These are phyloP conservation scores for Petasospora fabianii DNA, from an alignment of 1,139 yeast species.

Conservation along the genomic window DNA sequence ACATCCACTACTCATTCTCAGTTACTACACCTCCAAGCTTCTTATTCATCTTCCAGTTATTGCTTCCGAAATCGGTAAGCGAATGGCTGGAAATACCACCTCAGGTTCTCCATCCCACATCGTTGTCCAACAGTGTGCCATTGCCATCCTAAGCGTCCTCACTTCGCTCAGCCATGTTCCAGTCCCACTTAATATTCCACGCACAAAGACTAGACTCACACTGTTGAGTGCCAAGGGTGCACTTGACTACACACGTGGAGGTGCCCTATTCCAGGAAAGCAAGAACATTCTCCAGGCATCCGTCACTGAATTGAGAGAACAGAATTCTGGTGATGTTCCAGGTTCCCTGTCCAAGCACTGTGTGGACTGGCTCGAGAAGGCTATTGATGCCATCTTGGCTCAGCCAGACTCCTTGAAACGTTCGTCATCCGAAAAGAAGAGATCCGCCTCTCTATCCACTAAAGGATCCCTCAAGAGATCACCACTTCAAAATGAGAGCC, in stretches of 20 bases:
- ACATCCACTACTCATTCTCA: slow-evolving; percentile 56
- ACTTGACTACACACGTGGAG: slow-evolving; percentile 79
- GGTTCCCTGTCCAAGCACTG: slow-evolving; percentile 60
- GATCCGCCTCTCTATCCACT: slow-evolving; percentile 8
- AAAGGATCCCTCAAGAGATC: slow-evolving; percentile 14
- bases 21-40: slow-evolving; percentile 77
- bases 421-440: slow-evolving; percentile 12
- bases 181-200: slow-evolving; percentile 65
- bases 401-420: slow-evolving; percentile 24
- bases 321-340: slow-evolving; percentile 50
- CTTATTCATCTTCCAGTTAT: slow-evolving; percentile 77
- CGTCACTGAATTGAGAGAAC: slow-evolving; percentile 45
- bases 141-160: slow-evolving; percentile 58
- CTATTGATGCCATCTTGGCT: slow-evolving; percentile 49
- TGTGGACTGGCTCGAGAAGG: slow-evolving; percentile 50
- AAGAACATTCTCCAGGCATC: slow-evolving; percentile 51
- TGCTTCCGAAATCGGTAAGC: slow-evolving; percentile 37
- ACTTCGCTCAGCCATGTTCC: slow-evolving; percentile 53
- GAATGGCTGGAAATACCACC: slow-evolving; percentile 16
- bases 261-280: slow-evolving; percentile 70
- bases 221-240: slow-evolving; percentile 75
- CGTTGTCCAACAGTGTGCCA: slow-evolving; percentile 72
- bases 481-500: slow-evolving; percentile 16
- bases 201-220: slow-evolving; percentile 65
- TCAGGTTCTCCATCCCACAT: slow-evolving; percentile 53